Base-by-base conservation (phyloP, 2,329 filamentous ascomycete genomes). In the Sporothrix humicola region DNA sequence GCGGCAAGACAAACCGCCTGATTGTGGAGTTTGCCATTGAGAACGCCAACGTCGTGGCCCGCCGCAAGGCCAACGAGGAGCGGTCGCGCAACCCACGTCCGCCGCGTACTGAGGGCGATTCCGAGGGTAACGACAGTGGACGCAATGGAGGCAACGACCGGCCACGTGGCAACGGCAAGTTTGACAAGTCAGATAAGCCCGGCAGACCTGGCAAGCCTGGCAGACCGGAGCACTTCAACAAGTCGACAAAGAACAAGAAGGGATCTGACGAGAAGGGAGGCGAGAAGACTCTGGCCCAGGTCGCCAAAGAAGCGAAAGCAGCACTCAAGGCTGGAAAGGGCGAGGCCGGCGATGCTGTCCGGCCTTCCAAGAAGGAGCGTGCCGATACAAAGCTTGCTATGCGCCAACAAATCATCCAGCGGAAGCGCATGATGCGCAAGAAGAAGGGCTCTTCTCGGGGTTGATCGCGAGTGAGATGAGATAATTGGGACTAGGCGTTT, bases 21-120 rank as follows among this genome's bases (percentile, higher is more conserved):
- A 94, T 99, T 79, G 95, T 95, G 52, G 97, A 99, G 82, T 99
- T 99, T 81, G 94, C 96, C 23, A 97, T 99, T 81, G 96, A 99
- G 83, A 99, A 99, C 79, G 95, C 94, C 0, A 95, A 98, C 79
- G 96, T 99, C 0, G 92, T 99, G n/a, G 88, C 91, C 77, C 88
- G 96, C 76, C 88, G 97, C 72, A 88, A 86, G 75, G 89, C 91
- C 75, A 85, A 85, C 68, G 91, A 94, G 79, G 82, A 84, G 58
- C 84, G 83, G 74, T 76, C 77, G 72, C 77, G 74, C 13, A 74
- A 72, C 66, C 73, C 71, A 37, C 75, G 71, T 26, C 50, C 72
- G 8, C 77, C 79, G 72, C 72, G 72, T 1, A 77, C 79, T 44
- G 82, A 82, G 74, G 81, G 76, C 46, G 80, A 79, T 6, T n/a